Evolutionary conservation across 2,329 filamentous ascomycete species (phyloP).

Genomic region (Cucurbitaria berberidis): DNA sequence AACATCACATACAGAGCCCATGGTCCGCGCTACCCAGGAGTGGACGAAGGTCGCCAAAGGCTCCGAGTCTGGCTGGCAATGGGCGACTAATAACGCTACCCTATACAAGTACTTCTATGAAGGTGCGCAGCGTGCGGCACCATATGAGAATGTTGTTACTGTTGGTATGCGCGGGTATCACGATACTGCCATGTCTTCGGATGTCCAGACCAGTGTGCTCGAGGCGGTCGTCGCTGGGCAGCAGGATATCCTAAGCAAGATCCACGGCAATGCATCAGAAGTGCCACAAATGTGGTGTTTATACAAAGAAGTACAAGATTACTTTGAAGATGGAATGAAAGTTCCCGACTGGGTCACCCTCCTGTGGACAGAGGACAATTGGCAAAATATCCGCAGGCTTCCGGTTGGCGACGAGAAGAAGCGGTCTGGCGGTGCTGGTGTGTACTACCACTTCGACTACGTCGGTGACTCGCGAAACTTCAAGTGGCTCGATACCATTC

Average conservation of each 20-base stretch:
- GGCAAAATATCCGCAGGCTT: slow-evolving; percentile 68
- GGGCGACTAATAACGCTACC: slow-evolving; percentile 71
- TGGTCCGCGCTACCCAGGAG: slow-evolving; percentile 65
- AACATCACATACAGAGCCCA: slow-evolving; percentile 75
- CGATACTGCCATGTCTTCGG: slow-evolving; percentile 66
- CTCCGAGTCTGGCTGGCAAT: slow-evolving; percentile 63
- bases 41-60: slow-evolving; percentile 60
- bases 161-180: slow-evolving; percentile 72
- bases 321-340: slow-evolving; percentile 68
- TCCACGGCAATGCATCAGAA: slow-evolving; percentile 59
- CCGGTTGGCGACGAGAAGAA: slow-evolving; percentile 65
- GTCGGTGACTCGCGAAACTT: slow-evolving; percentile 66
- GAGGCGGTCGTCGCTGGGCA: slow-evolving; percentile 67
- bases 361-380: slow-evolving; percentile 74
- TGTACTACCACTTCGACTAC: slow-evolving; percentile 71
- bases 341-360: slow-evolving; percentile 71
- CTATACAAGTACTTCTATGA: slow-evolving; percentile 73
- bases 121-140: slow-evolving; percentile 68
- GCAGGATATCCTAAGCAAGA: slow-evolving; percentile 62
- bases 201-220: slow-evolving; percentile 65
- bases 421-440: slow-evolving; percentile 67
- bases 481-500: slow-evolving; percentile 68
- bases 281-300: slow-evolving; percentile 75
- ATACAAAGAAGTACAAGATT: slow-evolving; percentile 76
- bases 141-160: slow-evolving; percentile 71